phyloP scores from a whole-genome alignment of 2,329 filamentous ascomycete genomes.

The Colletotrichum sp. region DNA sequence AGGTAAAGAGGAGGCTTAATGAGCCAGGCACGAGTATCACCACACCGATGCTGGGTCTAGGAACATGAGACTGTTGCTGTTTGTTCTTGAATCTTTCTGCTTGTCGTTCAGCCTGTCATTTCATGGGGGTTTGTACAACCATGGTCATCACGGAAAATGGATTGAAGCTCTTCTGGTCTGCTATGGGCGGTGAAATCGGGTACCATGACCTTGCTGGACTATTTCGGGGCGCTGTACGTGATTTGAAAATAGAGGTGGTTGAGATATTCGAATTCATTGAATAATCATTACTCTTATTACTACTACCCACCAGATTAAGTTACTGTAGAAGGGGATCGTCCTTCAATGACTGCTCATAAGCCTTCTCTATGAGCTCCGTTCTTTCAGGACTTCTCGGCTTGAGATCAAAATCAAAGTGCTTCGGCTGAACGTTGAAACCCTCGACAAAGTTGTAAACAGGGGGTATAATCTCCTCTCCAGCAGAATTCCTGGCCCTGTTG shows the following conservation, averaged over 20 bases:
- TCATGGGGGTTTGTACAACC: neutral
- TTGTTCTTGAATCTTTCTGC: neutral
- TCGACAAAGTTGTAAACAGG: conserved; percentile 10
- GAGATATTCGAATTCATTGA: neutral
- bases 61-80: neutral
- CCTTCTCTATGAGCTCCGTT: conserved; percentile 3
- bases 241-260: neutral
- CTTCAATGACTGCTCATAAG: neutral
- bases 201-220: neutral
- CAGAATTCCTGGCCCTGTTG: conserved; percentile 29
- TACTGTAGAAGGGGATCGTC: conserved; percentile 6
- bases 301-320: neutral
- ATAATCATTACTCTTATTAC: neutral
- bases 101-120: neutral
- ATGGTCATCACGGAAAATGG: neutral
- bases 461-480: conserved; percentile 20
- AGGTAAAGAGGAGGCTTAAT: conserved; percentile 24
- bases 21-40: neutral
- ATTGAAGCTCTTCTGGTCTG: neutral
- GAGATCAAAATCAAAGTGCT: conserved; percentile 7
- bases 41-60: neutral
- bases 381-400: neutral
- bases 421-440: conserved; percentile 17
- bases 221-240: neutral
- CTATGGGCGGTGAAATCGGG: neutral